Evolutionary conservation across 176 grass and related monocot species (phyloP).

Genomic region (Carex myosuroides): DNA sequence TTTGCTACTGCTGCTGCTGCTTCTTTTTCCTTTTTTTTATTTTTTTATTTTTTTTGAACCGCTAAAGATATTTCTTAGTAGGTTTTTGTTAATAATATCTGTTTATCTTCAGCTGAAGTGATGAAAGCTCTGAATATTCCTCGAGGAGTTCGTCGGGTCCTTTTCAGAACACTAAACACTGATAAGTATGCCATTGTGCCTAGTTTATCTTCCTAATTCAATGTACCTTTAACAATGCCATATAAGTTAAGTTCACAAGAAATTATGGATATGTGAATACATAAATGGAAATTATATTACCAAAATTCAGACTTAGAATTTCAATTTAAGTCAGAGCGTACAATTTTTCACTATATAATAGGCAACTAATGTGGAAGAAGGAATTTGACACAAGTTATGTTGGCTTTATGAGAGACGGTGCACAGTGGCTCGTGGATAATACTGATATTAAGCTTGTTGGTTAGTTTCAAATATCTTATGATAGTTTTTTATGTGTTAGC

Average conservation of each 20-base stretch:
- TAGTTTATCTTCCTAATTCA: not conserved
- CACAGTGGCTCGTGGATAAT: slow-evolving; percentile 81
- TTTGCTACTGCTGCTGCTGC: not conserved
- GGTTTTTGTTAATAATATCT: not conserved
- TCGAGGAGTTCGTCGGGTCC: slow-evolving; percentile 60
- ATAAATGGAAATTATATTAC: not conserved
- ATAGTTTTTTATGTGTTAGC: not conserved
- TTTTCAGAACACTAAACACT: slow-evolving; percentile 73
- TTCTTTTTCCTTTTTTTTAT: not conserved
- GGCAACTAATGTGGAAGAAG: slow-evolving; percentile 83
- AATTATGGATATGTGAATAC: not conserved
- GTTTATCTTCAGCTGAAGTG: slow-evolving; percentile 36
- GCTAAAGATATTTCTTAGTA: not conserved
- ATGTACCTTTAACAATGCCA: not conserved
- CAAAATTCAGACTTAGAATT: not conserved
- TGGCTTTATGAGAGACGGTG: slow-evolving; percentile 81
- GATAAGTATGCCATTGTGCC: slow-evolving; percentile 38
- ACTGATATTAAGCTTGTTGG: slow-evolving; percentile 79
- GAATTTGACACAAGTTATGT: slow-evolving; percentile 70
- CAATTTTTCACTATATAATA: slow-evolving; percentile 2
- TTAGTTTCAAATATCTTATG: slow-evolving; percentile 25
- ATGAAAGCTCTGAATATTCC: slow-evolving; percentile 60
- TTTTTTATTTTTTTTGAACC: not conserved
- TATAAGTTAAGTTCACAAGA: not conserved
- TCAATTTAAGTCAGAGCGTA: not conserved